These are phyloP conservation scores for Chaetomium sp. DNA, from an alignment of 2,329 filamentous ascomycete genomes.

Conservation along the genomic window DNA sequence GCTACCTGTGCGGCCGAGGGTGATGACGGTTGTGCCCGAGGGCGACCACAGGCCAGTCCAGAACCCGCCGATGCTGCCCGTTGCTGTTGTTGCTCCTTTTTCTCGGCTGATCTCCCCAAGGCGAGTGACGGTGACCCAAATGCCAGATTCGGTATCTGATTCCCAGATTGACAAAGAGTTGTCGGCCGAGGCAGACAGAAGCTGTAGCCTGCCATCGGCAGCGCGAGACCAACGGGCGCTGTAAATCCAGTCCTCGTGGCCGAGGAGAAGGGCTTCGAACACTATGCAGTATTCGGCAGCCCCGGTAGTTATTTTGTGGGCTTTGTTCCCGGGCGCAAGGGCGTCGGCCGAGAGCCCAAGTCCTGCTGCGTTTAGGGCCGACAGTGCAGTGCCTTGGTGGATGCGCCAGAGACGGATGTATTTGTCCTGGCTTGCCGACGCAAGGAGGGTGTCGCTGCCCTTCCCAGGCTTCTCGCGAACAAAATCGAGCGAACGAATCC, in stretches of 20 bases:
- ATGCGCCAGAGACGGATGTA: slow-evolving; percentile 94
- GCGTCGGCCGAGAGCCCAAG: slow-evolving; percentile 60
- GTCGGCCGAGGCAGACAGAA: slow-evolving; percentile 90
- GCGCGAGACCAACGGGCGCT: slow-evolving; percentile 72
- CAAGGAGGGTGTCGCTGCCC: slow-evolving; percentile 73
- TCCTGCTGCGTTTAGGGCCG: slow-evolving; percentile 55
- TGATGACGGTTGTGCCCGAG: slow-evolving; percentile 71
- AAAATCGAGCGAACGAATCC: slow-evolving; percentile 87
- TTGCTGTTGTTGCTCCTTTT: slow-evolving; percentile 95
- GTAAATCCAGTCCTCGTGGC: slow-evolving; percentile 98
- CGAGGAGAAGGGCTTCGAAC: slow-evolving; percentile 90
- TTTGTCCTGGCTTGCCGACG: slow-evolving; percentile 95
- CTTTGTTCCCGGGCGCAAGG: slow-evolving; percentile 76
- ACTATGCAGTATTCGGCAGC: slow-evolving; percentile 74
- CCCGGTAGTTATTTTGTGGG: slow-evolving; percentile 69
- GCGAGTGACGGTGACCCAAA: slow-evolving; percentile 85
- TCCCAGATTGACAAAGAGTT: slow-evolving; percentile 96
- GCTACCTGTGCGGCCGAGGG: slow-evolving; percentile 86
- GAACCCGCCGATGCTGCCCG: slow-evolving; percentile 92
- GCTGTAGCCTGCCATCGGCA: slow-evolving; percentile 57
- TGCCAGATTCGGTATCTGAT: slow-evolving; percentile 76
- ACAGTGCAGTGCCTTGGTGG: slow-evolving; percentile 67
- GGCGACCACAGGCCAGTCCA: slow-evolving; percentile 95
- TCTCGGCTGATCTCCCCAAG: slow-evolving; percentile 92
- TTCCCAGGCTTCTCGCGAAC: slow-evolving; percentile 59